Evolutionary conservation across 345 rosid species (phyloP), one percentile per base, ranked within the genome.

Genomic region (Citrus maxima): DNA sequence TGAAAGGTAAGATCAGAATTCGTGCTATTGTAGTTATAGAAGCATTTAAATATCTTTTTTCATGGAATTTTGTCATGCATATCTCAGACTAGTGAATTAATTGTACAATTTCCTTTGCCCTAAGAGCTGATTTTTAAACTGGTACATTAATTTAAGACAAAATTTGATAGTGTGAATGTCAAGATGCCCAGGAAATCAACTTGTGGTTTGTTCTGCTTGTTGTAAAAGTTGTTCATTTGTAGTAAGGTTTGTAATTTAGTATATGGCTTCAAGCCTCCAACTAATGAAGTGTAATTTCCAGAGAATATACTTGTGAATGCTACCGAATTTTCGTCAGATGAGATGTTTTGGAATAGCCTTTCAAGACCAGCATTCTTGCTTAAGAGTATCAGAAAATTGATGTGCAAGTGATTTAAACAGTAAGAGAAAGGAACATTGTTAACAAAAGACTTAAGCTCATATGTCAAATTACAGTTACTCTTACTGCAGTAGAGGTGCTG

Each of bases 1-100:
- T 77, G 70, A 93, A 93, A 89, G 98, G 98, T 95, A 75, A 70
- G 73, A 19, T 40, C 28, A 38, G n/a, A 77, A 59, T 62, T 56
- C 35, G 19, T 56, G 51, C 16, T 82, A 59, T 12, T 72, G 27
- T 19, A 25, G 37, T 70, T 70, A 35, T 30, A 14, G 19, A 40
- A 65, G 22, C 73, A 27, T 27, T 75, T 25, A 27, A 60, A 27
- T n/a, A 60, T 63, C 37, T 70, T 51, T 75, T 42, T 2, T 22
- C 32, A 10, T 18, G 22, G 21, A 30, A 46, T 6, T 75, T 38
- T 75, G 4, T 27, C 54, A 7, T 40, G 30, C 27, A 40, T 37
- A 27, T 73, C 34, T 27, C 8, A 25, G 21, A 12, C 16, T 7
- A 42, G 30, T 72, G 32, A 72, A 73, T 35, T 35, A 55, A 73